Evolutionary conservation across 768 basidiomycete species (phyloP), one percentile per base, ranked within the genome.

Genomic region (Termitomyces sp.): DNA sequence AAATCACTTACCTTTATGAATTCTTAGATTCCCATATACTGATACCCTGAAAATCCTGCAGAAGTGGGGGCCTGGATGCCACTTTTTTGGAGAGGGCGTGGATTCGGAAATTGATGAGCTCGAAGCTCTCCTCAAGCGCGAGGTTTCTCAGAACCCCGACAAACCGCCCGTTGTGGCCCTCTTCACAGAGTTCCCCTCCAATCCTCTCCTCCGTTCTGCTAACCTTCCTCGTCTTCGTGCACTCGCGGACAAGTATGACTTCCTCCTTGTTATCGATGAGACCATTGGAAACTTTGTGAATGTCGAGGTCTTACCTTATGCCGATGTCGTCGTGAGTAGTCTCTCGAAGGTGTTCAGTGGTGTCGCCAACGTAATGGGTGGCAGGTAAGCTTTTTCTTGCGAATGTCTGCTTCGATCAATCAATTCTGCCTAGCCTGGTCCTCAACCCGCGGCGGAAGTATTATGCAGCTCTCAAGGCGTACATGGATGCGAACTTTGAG

Each of bases 341-440:
- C 74, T 98, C 69, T 89, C 91, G 25, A 98, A 98, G 78, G 81
- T 98, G 34, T 98, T 99, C 77, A 95, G 93, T 64, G 96, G 96
- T 1, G 89, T 91, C 57, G 84, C 88, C 43, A 98, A 99, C 69
- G 94, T 96, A 55, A 98, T 98, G 96, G 96, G 96, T 49, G 96
- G 96, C 70, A 92, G 92, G 96, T 96, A 67, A 56, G 83, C 77
- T 38, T 54, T 56, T 5, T 14, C 36, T 40, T 42, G 25, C 42
- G 15, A 36, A 15, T 37, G 46, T 37, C 15, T 11, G 5, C 29
- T 12, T 36, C 32, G 51, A 12, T 31, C n/a, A 47, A n/a, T 51
- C 15, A 52, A 55, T 57, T 53, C 7, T 50, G 25, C 25, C 37
- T 66, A 98, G 96, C 68, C 81, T 98, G 7, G 88, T 95, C 17